Conservation (phyloP, 2,329 filamentous ascomycete genomes). For the Ascochyta koolunga region DNA sequence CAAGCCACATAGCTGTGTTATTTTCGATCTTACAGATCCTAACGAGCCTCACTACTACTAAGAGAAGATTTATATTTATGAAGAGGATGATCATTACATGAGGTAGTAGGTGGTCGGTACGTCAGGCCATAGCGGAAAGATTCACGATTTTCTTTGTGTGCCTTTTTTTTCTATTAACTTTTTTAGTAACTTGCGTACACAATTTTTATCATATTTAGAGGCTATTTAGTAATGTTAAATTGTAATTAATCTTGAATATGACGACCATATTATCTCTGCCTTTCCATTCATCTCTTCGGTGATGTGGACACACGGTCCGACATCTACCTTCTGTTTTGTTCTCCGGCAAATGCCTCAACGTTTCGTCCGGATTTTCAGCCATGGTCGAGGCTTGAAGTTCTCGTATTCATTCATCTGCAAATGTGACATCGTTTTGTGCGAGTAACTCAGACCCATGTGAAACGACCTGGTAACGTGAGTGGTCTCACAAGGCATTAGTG, state of each 20-base stretch:
- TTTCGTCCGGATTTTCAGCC: no score
- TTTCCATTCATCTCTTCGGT: no score
- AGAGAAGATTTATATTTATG: not conserved
- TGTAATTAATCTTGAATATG: not conserved
- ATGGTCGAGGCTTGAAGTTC: no score
- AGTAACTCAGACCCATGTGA: not conserved
- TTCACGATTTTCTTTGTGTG: not conserved
- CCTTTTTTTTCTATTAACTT: not conserved
- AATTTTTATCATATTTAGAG: not conserved
- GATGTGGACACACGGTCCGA: no score
- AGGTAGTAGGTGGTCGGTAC: no score
- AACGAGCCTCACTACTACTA: conserved; percentile 20
- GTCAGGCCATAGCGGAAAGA: no score
- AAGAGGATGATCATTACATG: no score
- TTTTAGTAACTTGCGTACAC: not conserved
- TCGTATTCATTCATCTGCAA: no score
- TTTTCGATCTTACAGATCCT: conserved; percentile 63
- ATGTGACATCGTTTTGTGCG: not conserved
- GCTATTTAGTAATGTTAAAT: not conserved
- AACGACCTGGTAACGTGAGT: not conserved
- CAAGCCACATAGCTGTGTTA: conserved; percentile 62
- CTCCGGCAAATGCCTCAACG: no score
- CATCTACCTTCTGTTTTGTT: no score
- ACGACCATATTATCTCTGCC: no score
- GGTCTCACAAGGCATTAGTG: not conserved